Evolutionary conservation across 2,329 filamentous ascomycete species (phyloP).

Genomic region (Elsinoe ampelina): DNA sequence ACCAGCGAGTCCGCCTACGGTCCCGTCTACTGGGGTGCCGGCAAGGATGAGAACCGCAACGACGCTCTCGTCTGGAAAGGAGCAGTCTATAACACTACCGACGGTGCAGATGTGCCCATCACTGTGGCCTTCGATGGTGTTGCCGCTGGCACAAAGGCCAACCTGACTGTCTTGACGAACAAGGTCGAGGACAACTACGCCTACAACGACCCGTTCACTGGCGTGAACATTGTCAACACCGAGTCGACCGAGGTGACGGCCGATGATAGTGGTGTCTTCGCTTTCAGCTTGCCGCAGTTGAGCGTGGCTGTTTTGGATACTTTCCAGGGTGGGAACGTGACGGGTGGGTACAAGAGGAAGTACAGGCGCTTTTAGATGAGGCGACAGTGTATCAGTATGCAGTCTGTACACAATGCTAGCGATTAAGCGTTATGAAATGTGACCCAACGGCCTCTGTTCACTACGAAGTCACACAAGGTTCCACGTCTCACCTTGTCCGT

Average conservation of each 20-base stretch:
- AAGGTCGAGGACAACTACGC: slow-evolving; percentile 18
- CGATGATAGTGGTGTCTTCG: slow-evolving; percentile 39
- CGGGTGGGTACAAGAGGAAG: not conserved
- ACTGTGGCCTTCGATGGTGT: slow-evolving; percentile 28
- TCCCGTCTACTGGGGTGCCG: slow-evolving; percentile 39
- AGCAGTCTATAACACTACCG: slow-evolving; percentile 42
- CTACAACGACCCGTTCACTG: slow-evolving; percentile 22
- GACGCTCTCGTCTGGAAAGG: slow-evolving; percentile 36
- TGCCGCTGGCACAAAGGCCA: slow-evolving; percentile 24
- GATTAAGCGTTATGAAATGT: too few species aligned
- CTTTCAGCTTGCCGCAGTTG: slow-evolving; percentile 45
- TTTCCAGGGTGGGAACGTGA: not conserved
- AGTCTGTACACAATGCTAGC: not conserved
- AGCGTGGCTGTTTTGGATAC: slow-evolving; percentile 45
- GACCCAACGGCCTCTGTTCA: too few species aligned
- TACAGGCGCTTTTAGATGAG: not conserved
- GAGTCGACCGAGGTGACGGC: slow-evolving; percentile 33
- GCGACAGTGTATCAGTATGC: not conserved
- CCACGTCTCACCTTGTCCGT: too few species aligned
- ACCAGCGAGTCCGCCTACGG: slow-evolving; percentile 30
- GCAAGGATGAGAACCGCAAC: slow-evolving; percentile 29
- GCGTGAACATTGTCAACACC: slow-evolving; percentile 43
- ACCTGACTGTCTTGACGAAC: slow-evolving; percentile 35
- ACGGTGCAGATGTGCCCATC: slow-evolving; percentile 27
- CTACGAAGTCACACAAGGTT: too few species aligned